phyloP scores from a whole-genome alignment of 805 yeast genomes.

The Schwanniomyces pseudopolymorphus region DNA sequence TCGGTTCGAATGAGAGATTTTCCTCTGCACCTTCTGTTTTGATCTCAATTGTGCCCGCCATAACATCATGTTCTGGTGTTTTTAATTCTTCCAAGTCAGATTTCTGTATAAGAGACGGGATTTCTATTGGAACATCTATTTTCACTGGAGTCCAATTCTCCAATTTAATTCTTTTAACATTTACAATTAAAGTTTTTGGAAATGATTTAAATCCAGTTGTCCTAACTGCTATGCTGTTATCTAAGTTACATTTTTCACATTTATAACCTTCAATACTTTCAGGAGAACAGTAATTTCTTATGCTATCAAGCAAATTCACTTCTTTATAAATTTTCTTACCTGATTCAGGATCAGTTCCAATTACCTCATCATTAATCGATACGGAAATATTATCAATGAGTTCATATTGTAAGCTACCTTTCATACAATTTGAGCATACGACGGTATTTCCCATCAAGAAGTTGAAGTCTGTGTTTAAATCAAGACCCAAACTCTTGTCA shows the following conservation, averaged over 20 bases:
- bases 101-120: slow-evolving; percentile 30
- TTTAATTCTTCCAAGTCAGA: slow-evolving; percentile 45
- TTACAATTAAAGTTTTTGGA: slow-evolving; percentile 71
- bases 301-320: slow-evolving; percentile 50
- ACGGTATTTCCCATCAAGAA: slow-evolving; percentile 67
- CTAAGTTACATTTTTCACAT: slow-evolving; percentile 55
- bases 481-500: slow-evolving; percentile 44
- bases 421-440: slow-evolving; percentile 54
- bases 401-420: slow-evolving; percentile 58
- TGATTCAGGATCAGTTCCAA: slow-evolving; percentile 36
- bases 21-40: slow-evolving; percentile 16
- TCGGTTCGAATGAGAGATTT: slow-evolving; percentile 46
- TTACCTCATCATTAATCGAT: slow-evolving; percentile 47
- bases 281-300: slow-evolving; percentile 42
- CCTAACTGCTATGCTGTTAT: slow-evolving; percentile 35
- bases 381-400: slow-evolving; percentile 65
- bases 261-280: slow-evolving; percentile 61
- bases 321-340: slow-evolving; percentile 48
- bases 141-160: slow-evolving; percentile 91
- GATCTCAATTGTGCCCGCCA: slow-evolving; percentile 25
- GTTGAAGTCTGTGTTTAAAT: slow-evolving; percentile 59
- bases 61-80: slow-evolving; percentile 39
- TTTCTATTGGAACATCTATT: slow-evolving; percentile 67
- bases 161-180: slow-evolving; percentile 76
- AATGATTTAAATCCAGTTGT: slow-evolving; percentile 53